Base-by-base conservation (phyloP, 2,329 filamentous ascomycete species). In the Xylariales sp. region DNA sequence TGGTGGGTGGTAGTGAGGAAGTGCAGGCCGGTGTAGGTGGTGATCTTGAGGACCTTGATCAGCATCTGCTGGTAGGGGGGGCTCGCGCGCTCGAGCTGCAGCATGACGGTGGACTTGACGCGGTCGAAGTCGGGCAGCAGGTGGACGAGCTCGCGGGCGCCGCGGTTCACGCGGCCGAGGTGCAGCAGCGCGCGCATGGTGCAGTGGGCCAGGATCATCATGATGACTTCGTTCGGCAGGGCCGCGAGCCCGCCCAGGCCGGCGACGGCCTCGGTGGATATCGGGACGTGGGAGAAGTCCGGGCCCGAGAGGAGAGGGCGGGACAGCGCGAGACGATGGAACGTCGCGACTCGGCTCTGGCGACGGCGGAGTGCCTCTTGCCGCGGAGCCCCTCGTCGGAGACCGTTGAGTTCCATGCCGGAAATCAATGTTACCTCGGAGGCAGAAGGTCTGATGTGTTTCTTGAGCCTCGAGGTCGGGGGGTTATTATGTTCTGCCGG, bases 141-240 rank as follows among this genome's bases (percentile, higher is more conserved):
- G 23, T 54, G 34, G 14, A 69, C 65, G 34, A 48, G 39, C 46
- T 64, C 18, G 12, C 52, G 46, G 39, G 58, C 41, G 36, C 12
- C 66, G 55, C 60, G 65, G 45, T 72, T 73, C 28, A 73, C 69
- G 5, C 60, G 69, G 52, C 65, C 65, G 9, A 73, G 59, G 14
- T 64, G 65, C 8, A 73, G 39, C 9, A 74, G 70, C 34, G 71
- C 53, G 3, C 49, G 66, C 5, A 74, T 54, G 28, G 53, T 73
- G 55, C 71, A 73, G 30, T 72, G 64, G 48, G 52, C 41, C 16
- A 74, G 54, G 12, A 72, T 50, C 1, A 72, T 41, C 53, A 71
- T 67, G 53, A 74, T 68, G 55, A 72, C 36, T 64, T 74, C 73
- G 56, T 71, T 72, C 16, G 72, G 73, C 5, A 74, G 49, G 39